phyloP scores from a whole-genome alignment of 768 basidiomycete genomes.

The Tubosaeta brunneosetosa region DNA sequence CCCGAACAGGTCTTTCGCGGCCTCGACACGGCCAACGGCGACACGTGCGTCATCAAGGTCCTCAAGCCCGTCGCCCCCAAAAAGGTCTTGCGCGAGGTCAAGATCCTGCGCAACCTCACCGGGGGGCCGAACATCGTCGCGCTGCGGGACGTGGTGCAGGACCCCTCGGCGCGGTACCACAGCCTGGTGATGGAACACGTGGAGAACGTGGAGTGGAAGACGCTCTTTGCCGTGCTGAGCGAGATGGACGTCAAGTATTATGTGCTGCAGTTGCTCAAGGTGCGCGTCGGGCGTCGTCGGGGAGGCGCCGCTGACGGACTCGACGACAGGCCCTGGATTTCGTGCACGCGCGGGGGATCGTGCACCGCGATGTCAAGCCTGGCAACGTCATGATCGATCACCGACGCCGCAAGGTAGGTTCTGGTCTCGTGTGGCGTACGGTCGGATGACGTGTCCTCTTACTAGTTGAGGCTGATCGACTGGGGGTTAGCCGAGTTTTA shows the following conservation, averaged over 20 bases:
- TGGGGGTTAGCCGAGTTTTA: slow-evolving; percentile 80
- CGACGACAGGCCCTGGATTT: slow-evolving; percentile 52
- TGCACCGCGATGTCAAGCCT: slow-evolving; percentile 66
- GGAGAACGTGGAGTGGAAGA: slow-evolving; percentile 64
- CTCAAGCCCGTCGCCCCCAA: slow-evolving; percentile 61
- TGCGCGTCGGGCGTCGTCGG: slow-evolving; percentile 10
- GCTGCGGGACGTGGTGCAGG: slow-evolving; percentile 64
- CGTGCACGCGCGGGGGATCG: slow-evolving; percentile 67
- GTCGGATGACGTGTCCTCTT: background rate
- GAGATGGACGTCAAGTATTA: slow-evolving; percentile 68
- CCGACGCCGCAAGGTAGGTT: slow-evolving; percentile 50
- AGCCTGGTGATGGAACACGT: slow-evolving; percentile 68
- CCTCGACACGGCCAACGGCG: slow-evolving; percentile 49
- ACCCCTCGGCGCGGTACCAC: slow-evolving; percentile 55
- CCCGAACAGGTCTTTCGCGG: slow-evolving; percentile 52
- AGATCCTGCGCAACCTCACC: slow-evolving; percentile 63
- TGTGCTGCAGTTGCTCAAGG: slow-evolving; percentile 60
- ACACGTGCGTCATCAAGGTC: slow-evolving; percentile 63
- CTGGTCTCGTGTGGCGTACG: background rate
- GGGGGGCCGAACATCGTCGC: slow-evolving; percentile 69
- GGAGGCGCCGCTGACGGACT: background rate
- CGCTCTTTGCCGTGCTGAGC: slow-evolving; percentile 50
- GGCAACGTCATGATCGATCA: slow-evolving; percentile 76
- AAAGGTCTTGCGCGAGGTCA: slow-evolving; percentile 75
- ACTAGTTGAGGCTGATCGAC: slow-evolving; percentile 60